Conservation (phyloP, 177 flowering plant species). For the Vitis hybrid region DNA sequence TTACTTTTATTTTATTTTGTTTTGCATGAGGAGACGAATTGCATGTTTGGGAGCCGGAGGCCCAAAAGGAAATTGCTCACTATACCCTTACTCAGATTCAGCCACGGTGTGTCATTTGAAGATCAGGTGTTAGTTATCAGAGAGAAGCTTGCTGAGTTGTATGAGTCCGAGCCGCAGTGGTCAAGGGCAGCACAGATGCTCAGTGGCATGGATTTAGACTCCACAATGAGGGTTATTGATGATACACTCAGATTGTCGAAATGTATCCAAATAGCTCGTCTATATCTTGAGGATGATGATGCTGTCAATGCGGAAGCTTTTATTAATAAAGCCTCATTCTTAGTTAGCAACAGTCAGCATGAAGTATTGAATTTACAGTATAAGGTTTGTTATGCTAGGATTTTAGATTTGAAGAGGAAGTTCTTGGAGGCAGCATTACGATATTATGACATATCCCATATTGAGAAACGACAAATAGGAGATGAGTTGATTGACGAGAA, state of each 20-base stretch:
- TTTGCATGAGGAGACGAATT: too few species aligned
- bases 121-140: slow-evolving; percentile 93
- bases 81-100: slow-evolving; percentile 90
- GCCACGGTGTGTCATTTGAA: slow-evolving; percentile 93
- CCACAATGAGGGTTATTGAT: slow-evolving; percentile 91
- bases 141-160: slow-evolving; percentile 94
- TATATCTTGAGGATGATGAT: slow-evolving; percentile 99
- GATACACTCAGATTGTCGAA: slow-evolving; percentile 84
- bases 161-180: slow-evolving; percentile 96
- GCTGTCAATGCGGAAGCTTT: slow-evolving; percentile 96
- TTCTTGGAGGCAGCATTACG: slow-evolving; percentile 97
- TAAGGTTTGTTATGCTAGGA: slow-evolving; percentile 98
- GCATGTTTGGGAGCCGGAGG: slow-evolving; percentile 67
- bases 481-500: too few species aligned
- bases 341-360: slow-evolving; percentile 89
- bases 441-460: slow-evolving; percentile 94
- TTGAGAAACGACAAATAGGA: slow-evolving; percentile 91
- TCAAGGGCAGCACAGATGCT: slow-evolving; percentile 99
- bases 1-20: too few species aligned
- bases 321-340: slow-evolving; percentile 92
- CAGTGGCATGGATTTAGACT: slow-evolving; percentile 95
- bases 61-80: slow-evolving; percentile 89
- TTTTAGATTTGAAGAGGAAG: slow-evolving; percentile 90
- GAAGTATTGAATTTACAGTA: slow-evolving; percentile 90
- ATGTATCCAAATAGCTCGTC: slow-evolving; percentile 96